A percentile compares a stretch with the other conserved stretches of the same genome.
Evolutionary conservation across 1,139 yeast genomes (phyloP).

Genomic region (Spencermartinsiella ligniputridi): DNA sequence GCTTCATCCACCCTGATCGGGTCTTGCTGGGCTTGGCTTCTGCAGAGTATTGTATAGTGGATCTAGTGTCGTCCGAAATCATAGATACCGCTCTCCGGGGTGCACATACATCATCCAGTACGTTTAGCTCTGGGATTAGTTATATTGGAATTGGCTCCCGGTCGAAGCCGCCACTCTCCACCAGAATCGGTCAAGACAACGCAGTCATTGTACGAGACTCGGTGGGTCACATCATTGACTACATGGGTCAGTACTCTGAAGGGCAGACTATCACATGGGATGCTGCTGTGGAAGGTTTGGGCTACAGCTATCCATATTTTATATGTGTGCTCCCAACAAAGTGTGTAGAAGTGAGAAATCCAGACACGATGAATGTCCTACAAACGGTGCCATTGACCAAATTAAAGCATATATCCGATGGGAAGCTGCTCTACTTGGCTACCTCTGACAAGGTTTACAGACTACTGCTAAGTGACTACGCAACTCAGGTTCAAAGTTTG

Average conservation of each 20-base stretch:
- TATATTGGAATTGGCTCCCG: constrained; percentile 23
- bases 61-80: constrained; percentile 5
- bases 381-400: constrained; percentile 25
- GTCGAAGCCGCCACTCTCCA: constrained; percentile 21
- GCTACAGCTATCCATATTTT: constrained; percentile 32
- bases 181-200: constrained; percentile 12
- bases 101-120: constrained; percentile 10
- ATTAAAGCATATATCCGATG: constrained; percentile 17
- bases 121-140: constrained; percentile 19
- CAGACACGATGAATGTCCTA: constrained; percentile 28
- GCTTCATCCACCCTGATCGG: constrained; percentile 34
- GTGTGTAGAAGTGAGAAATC: constrained; percentile 30
- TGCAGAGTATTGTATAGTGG: constrained; percentile 18
- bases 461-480: constrained; percentile 24
- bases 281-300: constrained; percentile 26
- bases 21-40: constrained; percentile 34
- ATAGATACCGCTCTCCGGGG: constrained; percentile 9
- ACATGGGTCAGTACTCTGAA: constrained; percentile 22
- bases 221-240: constrained; percentile 20
- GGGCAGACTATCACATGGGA: constrained; percentile 16
- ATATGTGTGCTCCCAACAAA: constrained; percentile 23
- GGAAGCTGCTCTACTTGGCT: constrained; percentile 25
- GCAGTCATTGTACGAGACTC: constrained; percentile 28
- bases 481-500: constrained; percentile 33
- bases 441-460: constrained; percentile 26